phyloP scores from a whole-genome alignment of 345 rosid species.

The Corchorus capsularis region DNA sequence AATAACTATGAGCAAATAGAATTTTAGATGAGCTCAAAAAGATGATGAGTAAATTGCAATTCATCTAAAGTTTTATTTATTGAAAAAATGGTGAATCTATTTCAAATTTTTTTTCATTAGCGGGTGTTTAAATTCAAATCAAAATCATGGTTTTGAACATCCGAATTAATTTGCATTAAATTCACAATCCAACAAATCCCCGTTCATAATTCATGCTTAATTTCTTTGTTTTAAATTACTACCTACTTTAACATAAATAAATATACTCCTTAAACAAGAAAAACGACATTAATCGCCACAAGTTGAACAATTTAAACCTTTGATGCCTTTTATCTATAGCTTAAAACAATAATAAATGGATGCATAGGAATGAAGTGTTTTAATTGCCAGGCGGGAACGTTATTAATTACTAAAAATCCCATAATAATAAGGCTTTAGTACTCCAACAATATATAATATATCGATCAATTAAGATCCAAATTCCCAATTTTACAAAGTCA shows the following conservation, averaged over 20 bases:
- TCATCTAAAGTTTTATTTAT: too few relatives aligned
- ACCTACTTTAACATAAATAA: background rate
- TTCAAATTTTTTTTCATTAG: background rate
- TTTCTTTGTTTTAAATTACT: background rate
- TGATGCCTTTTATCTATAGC: background rate
- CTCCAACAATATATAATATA: too few relatives aligned
- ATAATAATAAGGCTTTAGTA: background rate
- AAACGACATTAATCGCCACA: background rate
- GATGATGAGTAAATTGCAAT: too few relatives aligned
- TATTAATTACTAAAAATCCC: background rate
- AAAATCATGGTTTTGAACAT: background rate
- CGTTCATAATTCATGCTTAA: background rate
- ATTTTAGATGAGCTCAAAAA: too few relatives aligned
- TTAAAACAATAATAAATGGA: too few relatives aligned
- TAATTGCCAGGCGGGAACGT: slow-evolving; percentile 3
- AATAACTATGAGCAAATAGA: too few relatives aligned
- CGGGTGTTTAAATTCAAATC: background rate
- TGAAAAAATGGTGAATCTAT: background rate
- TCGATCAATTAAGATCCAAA: background rate
- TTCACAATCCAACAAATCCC: background rate
- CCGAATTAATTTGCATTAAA: background rate
- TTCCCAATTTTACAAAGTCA: background rate
- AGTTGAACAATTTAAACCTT: background rate
- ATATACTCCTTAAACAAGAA: background rate
- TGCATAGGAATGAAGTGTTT: background rate